Conservation (phyloP, 1,284 basidiomycete genomes). For the Malassezia caprae region DNA sequence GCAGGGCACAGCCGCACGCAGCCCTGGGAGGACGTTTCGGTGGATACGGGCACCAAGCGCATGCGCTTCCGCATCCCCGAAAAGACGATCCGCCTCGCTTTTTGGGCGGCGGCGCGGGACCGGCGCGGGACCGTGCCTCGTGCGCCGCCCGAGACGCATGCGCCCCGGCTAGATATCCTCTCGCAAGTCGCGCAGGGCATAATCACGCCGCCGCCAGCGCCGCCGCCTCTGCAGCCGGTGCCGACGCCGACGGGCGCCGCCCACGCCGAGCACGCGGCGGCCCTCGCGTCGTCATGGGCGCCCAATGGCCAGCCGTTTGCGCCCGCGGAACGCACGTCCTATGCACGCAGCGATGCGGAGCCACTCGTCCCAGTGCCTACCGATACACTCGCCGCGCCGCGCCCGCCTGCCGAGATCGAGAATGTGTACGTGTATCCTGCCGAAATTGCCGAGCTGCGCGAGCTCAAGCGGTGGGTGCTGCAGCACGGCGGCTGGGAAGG, state of each 20-base stretch:
- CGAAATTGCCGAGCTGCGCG: slow-evolving; percentile 33
- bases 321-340: slow-evolving; percentile 9
- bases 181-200: slow-evolving; percentile 4
- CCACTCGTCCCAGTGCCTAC: background rate
- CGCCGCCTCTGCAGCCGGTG: background rate
- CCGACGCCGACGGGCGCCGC: background rate
- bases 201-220: background rate
- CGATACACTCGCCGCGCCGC: background rate
- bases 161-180: background rate
- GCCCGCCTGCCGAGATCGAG: background rate
- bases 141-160: background rate
- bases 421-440: slow-evolving; percentile 14
- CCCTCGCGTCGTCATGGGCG: slow-evolving; percentile 1
- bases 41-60: slow-evolving; percentile 28
- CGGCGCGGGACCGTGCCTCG: background rate
- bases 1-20: slow-evolving; percentile 14
- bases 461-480: slow-evolving; percentile 20
- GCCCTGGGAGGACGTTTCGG: slow-evolving; percentile 49
- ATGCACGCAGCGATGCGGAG: background rate
- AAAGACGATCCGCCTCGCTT: slow-evolving; percentile 78
- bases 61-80: slow-evolving; percentile 76
- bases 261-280: slow-evolving; percentile 5
- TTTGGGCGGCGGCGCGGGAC: slow-evolving; percentile 58
- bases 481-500: background rate
- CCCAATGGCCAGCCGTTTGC: slow-evolving; percentile 11